Percentiles rank a stretch among this genome's conserved stretches.
Evolutionary conservation across 441 rosid genomes (phyloP).

Genomic region (Cnidoscolus chayamansa): DNA sequence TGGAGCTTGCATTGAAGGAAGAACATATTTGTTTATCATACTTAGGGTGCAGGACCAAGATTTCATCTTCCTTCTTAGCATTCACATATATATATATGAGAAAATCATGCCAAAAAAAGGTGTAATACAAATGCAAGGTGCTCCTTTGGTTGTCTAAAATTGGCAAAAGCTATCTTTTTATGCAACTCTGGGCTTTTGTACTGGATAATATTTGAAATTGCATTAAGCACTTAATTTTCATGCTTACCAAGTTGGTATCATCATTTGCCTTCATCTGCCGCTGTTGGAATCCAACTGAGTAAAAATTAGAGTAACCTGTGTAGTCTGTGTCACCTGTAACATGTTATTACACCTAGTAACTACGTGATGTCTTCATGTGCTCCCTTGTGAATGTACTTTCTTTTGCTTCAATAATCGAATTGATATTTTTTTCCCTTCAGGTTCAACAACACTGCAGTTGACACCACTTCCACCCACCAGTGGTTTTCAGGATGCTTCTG

Average conservation of each 20-base stretch:
- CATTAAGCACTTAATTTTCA: background rate
- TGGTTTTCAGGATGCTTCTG: constrained; percentile 60
- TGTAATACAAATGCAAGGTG: background rate
- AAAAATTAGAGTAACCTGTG: too few relatives aligned
- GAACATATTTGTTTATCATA: background rate
- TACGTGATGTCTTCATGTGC: background rate
- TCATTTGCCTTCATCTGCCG: background rate
- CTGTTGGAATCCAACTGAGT: background rate
- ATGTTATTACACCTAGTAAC: background rate
- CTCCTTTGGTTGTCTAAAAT: background rate
- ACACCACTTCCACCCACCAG: constrained; percentile 46
- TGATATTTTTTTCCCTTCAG: constrained; percentile 30
- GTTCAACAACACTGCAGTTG: constrained; percentile 61
- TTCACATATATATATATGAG: background rate
- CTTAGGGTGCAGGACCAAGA: too few relatives aligned
- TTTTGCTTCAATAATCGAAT: background rate
- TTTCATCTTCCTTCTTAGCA: background rate
- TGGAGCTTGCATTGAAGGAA: background rate
- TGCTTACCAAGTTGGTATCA: background rate
- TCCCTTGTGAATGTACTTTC: background rate
- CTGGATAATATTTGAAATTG: background rate
- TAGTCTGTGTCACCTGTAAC: background rate
- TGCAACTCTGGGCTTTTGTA: background rate
- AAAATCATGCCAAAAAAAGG: background rate
- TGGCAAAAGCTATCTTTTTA: background rate